These are phyloP conservation scores for Elongisporangium prolatum DNA, from an alignment of 352 stramenopile genomes.

Conservation along the genomic window DNA sequence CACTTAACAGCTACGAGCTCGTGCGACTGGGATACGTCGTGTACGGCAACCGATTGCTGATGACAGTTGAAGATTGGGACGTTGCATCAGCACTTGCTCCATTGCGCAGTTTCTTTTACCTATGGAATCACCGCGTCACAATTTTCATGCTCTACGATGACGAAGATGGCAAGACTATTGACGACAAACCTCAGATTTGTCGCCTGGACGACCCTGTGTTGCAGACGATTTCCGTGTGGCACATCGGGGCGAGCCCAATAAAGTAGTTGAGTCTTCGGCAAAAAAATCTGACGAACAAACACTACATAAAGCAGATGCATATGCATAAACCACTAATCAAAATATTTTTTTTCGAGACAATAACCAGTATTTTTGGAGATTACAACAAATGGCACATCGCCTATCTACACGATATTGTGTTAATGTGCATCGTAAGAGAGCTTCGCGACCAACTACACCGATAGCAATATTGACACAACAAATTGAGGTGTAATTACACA, in stretches of 20 bases:
- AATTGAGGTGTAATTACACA: too few relatives aligned
- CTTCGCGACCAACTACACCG: too few relatives aligned
- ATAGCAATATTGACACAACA: too few relatives aligned
- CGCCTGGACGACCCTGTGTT: constrained; percentile 21
- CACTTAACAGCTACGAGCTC: constrained; percentile 30
- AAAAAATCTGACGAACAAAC: neutral
- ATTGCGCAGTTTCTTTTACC: constrained; percentile 14
- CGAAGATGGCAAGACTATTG: constrained; percentile 2
- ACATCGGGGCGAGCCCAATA: neutral
- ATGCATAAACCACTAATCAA: too few relatives aligned
- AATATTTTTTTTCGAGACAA: too few relatives aligned
- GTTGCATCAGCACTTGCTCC: constrained; percentile 15
- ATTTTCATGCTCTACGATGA: constrained; percentile 21
- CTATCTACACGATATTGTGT: too few relatives aligned
- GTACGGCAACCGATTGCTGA: constrained; percentile 18
- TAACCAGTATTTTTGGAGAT: too few relatives aligned
- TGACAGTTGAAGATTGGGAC: constrained; percentile 26
- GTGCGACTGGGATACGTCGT: constrained; percentile 31
- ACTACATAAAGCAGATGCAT: neutral
- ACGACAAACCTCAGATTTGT: constrained; percentile 20
- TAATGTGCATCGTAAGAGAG: too few relatives aligned
- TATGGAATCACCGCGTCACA: constrained; percentile 26
- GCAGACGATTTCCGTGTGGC: neutral
- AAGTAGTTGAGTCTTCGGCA: neutral
- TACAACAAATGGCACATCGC: too few relatives aligned